Base-by-base conservation (phyloP, 306 rosid genomes). In the Lathyrus tuberosus region DNA sequence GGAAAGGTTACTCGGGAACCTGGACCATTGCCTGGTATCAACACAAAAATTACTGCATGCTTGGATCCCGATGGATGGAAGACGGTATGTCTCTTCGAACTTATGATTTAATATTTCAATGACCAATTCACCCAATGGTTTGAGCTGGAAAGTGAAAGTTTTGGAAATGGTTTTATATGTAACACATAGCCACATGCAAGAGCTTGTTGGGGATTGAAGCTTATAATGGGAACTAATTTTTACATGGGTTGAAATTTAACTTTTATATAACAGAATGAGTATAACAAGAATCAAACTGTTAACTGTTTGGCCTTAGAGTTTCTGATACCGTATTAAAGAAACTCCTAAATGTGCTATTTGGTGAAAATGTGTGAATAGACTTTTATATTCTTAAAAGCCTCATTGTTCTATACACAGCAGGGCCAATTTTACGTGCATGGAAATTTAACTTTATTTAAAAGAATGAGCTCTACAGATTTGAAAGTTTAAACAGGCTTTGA, bases 51-150 rank as follows among this genome's bases (percentile, higher is more conserved):
- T 73, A 90, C 96, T 30, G 98, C 98, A 70, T 88, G 96, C 89
- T 75, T 94, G 86, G 98, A 94, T 67, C 98, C 98, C 10, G 98
- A 94, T 62, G 98, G 98, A 12, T 94, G 98, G 98, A 94, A 94
- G 76, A 47, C 97, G 89, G 98, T 90, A 90, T 70, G 85, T 44
- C 72, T 75, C 67, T 78, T 67, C 64, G 66, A 47, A 48, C 69
- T 62, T 67, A 44, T 56, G 37, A 37, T 75, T 54, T 56, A 47
- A 48, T 26, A 41, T 74, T 24, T 53, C 46, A 64, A 53, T 51
- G 56, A 73, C 18, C 10, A 52, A 48, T 38, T 69, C 67, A 54
- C 59, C 18, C 64, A 52, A 71, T 65, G 48, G 33, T 26, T 70
- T 42, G 63, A 62, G 61, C 17, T 17, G 59, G 46, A 17, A 49